These are phyloP conservation scores for Blastobotrys niveus DNA, from an alignment of 1,139 yeast genomes.

Conservation along the genomic window DNA sequence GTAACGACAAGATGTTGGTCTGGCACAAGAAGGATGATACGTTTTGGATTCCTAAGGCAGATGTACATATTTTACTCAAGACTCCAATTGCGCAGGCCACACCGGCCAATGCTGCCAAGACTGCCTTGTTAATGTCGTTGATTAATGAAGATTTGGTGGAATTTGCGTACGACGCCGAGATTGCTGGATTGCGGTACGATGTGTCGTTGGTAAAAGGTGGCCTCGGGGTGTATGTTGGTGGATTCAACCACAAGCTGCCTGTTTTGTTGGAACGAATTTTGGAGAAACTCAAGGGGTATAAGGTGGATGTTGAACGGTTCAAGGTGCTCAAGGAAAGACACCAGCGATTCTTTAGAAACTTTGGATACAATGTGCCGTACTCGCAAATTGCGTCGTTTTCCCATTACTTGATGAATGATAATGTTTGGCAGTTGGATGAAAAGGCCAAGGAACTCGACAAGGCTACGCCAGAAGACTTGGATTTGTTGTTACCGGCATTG, in stretches of 20 bases:
- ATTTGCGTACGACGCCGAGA: conserved; percentile 72
- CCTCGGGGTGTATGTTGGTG: conserved; percentile 57
- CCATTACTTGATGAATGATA: conserved; percentile 61
- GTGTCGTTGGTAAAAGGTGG: conserved; percentile 66
- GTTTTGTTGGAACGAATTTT: conserved; percentile 58
- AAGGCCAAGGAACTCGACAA: conserved; percentile 49
- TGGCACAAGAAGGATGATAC: conserved; percentile 94
- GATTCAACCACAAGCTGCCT: conserved; percentile 77
- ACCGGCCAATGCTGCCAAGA: conserved; percentile 50
- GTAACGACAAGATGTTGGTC: conserved; percentile 42
- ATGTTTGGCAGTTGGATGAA: conserved; percentile 59
- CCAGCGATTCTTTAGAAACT: conserved; percentile 59
- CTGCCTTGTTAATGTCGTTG: conserved; percentile 60
- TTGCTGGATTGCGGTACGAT: conserved; percentile 66
- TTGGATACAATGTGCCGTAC: conserved; percentile 65
- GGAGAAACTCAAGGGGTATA: conserved; percentile 46
- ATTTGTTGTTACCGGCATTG: conserved; percentile 43
- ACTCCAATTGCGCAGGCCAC: conserved; percentile 55
- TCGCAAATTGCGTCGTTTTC: conserved; percentile 63
- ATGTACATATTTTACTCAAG: conserved; percentile 58
- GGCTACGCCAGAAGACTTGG: conserved; percentile 48
- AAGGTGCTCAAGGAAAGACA: conserved; percentile 59
- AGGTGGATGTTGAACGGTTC: conserved; percentile 53
- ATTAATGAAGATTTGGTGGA: conserved; percentile 73
- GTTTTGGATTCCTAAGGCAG: conserved; percentile 83